Evolutionary conservation across 2,329 filamentous ascomycete species (phyloP).

Genomic region (Aureobasidium sp.): DNA sequence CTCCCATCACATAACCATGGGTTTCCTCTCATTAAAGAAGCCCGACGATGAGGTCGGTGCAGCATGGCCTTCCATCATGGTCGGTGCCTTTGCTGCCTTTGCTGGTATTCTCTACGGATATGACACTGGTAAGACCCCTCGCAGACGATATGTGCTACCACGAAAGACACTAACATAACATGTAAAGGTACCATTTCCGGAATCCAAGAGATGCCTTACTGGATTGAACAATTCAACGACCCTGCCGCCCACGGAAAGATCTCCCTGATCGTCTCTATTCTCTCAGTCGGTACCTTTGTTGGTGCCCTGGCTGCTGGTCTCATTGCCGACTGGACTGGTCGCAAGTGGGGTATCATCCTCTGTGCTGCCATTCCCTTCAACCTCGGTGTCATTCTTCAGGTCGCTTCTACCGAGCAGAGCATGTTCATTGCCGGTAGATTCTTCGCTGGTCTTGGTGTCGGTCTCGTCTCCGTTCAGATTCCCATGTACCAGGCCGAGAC

Average conservation of each 20-base stretch:
- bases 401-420: constrained; percentile 13
- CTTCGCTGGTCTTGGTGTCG: constrained; percentile 17
- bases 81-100: constrained; percentile 30
- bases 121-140: neutral
- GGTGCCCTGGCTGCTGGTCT: constrained; percentile 45
- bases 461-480: constrained; percentile 52
- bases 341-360: constrained; percentile 56
- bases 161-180: too few species aligned
- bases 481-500: constrained; percentile 80
- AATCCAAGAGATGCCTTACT: constrained; percentile 14
- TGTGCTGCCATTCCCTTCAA: constrained; percentile 47
- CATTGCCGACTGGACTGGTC: constrained; percentile 61
- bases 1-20: constrained; percentile 21
- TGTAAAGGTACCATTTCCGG: too few species aligned
- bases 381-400: constrained; percentile 17
- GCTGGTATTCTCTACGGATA: constrained; percentile 22
- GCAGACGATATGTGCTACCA: too few species aligned
- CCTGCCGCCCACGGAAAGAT: constrained; percentile 6
- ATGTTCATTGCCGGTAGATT: constrained; percentile 16
- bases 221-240: constrained; percentile 13
- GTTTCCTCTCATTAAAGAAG: constrained; percentile 30
- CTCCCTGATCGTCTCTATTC: constrained; percentile 18
- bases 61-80: constrained; percentile 33
- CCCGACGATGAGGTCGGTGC: constrained; percentile 34
- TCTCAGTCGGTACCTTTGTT: constrained; percentile 18